Percentiles rank a stretch among this genome's conserved stretches.
Evolutionary conservation across 805 yeast genomes (phyloP).

Genomic region (Blastobotrys peoriensis): DNA sequence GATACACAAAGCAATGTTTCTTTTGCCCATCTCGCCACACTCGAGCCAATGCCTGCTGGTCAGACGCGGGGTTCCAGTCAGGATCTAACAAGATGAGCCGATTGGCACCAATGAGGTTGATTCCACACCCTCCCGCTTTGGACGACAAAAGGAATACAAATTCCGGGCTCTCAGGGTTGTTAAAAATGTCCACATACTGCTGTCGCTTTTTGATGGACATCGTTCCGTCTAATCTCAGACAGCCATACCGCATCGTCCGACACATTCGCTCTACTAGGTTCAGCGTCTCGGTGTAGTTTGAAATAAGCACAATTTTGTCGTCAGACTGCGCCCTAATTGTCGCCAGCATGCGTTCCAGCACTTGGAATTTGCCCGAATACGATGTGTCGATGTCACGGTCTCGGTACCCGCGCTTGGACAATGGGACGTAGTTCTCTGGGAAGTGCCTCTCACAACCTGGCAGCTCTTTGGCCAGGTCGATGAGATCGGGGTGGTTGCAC

Average conservation of each 20-base stretch:
- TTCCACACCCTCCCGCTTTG: slow-evolving; percentile 99
- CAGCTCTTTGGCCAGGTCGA: slow-evolving; percentile 71
- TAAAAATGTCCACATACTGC: slow-evolving; percentile 83
- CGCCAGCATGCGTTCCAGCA: slow-evolving; percentile 76
- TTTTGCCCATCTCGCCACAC: slow-evolving; percentile 99
- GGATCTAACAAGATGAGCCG: slow-evolving; percentile 80
- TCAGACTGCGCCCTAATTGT: slow-evolving; percentile 74
- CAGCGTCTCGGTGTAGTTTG: slow-evolving; percentile 90
- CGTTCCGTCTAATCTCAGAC: slow-evolving; percentile 83
- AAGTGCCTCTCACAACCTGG: slow-evolving; percentile 52
- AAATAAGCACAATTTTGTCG: slow-evolving; percentile 90
- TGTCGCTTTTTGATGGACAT: slow-evolving; percentile 90
- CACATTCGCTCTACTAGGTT: slow-evolving; percentile 88
- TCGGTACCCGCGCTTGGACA: slow-evolving; percentile 44
- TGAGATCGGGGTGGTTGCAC: slow-evolving; percentile 88
- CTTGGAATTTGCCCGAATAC: slow-evolving; percentile 80
- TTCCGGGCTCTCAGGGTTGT: slow-evolving; percentile 82
- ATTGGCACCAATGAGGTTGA: slow-evolving; percentile 93
- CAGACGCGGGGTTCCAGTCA: slow-evolving; percentile 99
- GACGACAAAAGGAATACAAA: slow-evolving; percentile 86
- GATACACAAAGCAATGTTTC: slow-evolving; percentile 90
- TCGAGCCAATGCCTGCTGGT: slow-evolving; percentile 95
- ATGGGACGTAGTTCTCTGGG: slow-evolving; percentile 68
- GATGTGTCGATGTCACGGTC: slow-evolving; percentile 68
- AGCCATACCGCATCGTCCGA: slow-evolving; percentile 65